These are phyloP conservation scores for Obelidium mucronatum DNA, from an alignment of 192 early-diverging fungal species.

Conservation along the genomic window DNA sequence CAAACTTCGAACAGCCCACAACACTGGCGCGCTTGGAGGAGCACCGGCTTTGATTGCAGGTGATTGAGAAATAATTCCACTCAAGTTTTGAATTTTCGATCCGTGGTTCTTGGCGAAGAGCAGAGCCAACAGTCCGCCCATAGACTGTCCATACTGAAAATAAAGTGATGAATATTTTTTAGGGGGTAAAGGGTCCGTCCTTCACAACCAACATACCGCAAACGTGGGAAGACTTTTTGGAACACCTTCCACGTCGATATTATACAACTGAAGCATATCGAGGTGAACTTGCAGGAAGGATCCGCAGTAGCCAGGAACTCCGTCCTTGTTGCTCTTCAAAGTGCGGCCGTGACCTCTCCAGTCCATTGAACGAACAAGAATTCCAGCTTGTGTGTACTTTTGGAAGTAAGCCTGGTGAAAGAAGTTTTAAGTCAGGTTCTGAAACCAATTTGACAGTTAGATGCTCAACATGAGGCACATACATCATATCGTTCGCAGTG, in stretches of 20 bases:
- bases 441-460: neutral
- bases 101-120: conserved; percentile 22
- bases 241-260: conserved; percentile 43
- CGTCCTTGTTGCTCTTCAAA: conserved; percentile 45
- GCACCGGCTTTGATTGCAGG: conserved; percentile 23
- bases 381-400: conserved; percentile 58
- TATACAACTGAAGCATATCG: conserved; percentile 53
- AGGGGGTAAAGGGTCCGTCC: too few species aligned
- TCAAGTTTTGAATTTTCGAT: conserved; percentile 19
- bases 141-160: conserved; percentile 63
- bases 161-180: too few species aligned
- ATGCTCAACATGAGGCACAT: neutral
- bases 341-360: conserved; percentile 77
- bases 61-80: conserved; percentile 35
- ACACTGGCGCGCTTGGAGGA: neutral
- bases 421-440: neutral
- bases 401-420: conserved; percentile 54
- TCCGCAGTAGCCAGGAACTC: conserved; percentile 10
- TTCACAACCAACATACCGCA: too few species aligned
- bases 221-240: conserved; percentile 46
- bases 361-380: conserved; percentile 66
- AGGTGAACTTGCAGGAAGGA: conserved; percentile 42
- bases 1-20: neutral
- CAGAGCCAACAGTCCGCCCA: conserved; percentile 50
- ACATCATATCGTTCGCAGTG: conserved; percentile 67